A percentile compares a stretch with the other conserved stretches of the same genome.
Evolutionary conservation across 1,284 basidiomycete species (phyloP).

Genomic region (Ustilago bromivora): DNA sequence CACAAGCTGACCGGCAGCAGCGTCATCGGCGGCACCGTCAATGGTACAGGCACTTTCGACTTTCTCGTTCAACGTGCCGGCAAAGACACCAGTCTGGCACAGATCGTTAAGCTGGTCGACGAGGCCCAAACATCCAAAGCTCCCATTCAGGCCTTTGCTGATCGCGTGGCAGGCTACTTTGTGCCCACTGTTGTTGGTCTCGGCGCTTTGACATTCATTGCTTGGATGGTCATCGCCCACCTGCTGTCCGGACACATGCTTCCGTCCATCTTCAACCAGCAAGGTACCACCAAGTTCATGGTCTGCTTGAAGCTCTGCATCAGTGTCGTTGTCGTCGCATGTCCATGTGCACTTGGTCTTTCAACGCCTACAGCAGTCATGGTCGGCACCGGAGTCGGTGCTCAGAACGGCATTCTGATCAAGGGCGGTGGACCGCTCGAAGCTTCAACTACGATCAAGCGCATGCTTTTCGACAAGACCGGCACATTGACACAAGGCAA

Average conservation of each 20-base stretch:
- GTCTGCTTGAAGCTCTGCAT: slow-evolving; percentile 98
- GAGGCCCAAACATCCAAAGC: slow-evolving; percentile 98
- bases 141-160: slow-evolving; percentile 96
- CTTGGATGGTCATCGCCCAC: slow-evolving; percentile 84
- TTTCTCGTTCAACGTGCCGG: slow-evolving; percentile 95
- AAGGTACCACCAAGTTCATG: slow-evolving; percentile 86
- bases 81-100: slow-evolving; percentile 92
- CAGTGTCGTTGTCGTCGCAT: slow-evolving; percentile 97
- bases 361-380: slow-evolving; percentile 98
- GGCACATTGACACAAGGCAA: slow-evolving; percentile 94
- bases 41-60: slow-evolving; percentile 93
- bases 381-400: slow-evolving; percentile 98
- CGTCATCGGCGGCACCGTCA: slow-evolving; percentile 97
- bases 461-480: slow-evolving; percentile 94
- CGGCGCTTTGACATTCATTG: slow-evolving; percentile 82
- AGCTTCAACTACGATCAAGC: slow-evolving; percentile 83
- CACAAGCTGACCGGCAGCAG: slow-evolving; percentile 83
- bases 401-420: slow-evolving; percentile 96
- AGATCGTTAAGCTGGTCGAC: slow-evolving; percentile 96
- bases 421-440: slow-evolving; percentile 96
- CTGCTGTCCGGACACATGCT: slow-evolving; percentile 74
- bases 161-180: slow-evolving; percentile 92
- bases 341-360: slow-evolving; percentile 95
- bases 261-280: slow-evolving; percentile 84
- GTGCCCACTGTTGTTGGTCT: slow-evolving; percentile 91